These are phyloP conservation scores for Penicillium crystallinum DNA, from an alignment of 495 filamentous ascomycete species.

Conservation along the genomic window DNA sequence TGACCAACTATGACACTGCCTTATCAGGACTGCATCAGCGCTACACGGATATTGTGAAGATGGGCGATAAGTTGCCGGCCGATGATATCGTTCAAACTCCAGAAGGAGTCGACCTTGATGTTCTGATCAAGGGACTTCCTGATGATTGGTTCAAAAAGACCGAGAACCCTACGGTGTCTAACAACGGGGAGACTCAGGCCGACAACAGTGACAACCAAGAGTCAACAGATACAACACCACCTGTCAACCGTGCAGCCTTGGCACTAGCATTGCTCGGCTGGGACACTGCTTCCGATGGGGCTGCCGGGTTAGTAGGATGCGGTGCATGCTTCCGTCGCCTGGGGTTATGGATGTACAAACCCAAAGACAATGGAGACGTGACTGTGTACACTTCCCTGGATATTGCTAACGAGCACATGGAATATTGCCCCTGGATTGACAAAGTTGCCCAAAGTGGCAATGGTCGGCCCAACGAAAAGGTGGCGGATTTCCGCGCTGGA, in stretches of 20 bases:
- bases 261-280: constrained; percentile 80
- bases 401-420: constrained; percentile 63
- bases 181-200: constrained; percentile 4
- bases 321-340: constrained; percentile 80
- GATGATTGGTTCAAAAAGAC: constrained; percentile 19
- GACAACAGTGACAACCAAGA: constrained; percentile 4
- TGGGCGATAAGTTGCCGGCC: constrained; percentile 46
- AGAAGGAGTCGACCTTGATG: constrained; percentile 36
- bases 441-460: constrained; percentile 50
- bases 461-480: constrained; percentile 28
- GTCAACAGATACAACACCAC: constrained; percentile 6
- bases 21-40: constrained; percentile 53
- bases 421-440: constrained; percentile 79
- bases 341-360: constrained; percentile 90
- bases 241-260: constrained; percentile 61
- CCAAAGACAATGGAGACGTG: constrained; percentile 48
- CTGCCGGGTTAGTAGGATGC: constrained; percentile 69
- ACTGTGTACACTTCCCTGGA: constrained; percentile 60
- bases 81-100: constrained; percentile 45
- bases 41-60: constrained; percentile 49
- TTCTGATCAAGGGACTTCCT: constrained; percentile 29
- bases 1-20: constrained; percentile 53
- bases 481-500: constrained; percentile 33
- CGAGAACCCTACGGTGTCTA: constrained; percentile 12
- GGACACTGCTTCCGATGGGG: constrained; percentile 62